Base-by-base conservation (phyloP, 441 rosid species). In the Erodium trifolium region DNA sequence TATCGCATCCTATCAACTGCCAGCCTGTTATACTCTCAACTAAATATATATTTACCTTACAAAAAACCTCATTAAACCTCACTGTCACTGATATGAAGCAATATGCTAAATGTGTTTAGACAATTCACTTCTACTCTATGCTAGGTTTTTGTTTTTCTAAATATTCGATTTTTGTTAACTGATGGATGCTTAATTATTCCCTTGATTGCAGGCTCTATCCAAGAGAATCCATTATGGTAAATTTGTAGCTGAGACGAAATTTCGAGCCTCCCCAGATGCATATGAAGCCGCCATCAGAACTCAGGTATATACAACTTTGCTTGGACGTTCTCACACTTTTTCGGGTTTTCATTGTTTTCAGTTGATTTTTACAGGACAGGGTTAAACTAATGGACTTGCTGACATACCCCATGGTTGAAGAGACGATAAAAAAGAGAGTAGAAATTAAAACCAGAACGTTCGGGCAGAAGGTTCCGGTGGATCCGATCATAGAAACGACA, bases 371-470 rank as follows among this genome's bases (percentile, higher is more conserved):
- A 57, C 82, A 94, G 97, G 93, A 92, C 76, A 67, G 76, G 14
- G 76, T 76, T 4, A 75, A 70, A 45, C 74, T 92, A 73, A 88
- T 94, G 96, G 79, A 76, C 13, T 67, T 87, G 84, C 85, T 94
- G 73, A 92, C 98, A 13, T 88, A 82, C 72, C 86, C 82, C 0
- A 41, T 39, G 0, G 94, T 92, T 1, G 98, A 94, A 76, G 94
- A 87, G 17, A 81, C 84, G 0, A 73, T 93, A 35, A 84, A 85
- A 79, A 83, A 74, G 82, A 82, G 96, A 78, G 97, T 91, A 29
- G 93, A 81, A 78, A 81, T 81, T 75, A 91, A 91, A 82, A 86
- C 97, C 13, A 82, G 68, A 70, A 80, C 86, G 16, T 94, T 83
- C 12, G 92, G 92, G 41, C 88, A 86, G 76, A 90, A 87, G 77